Conservation (phyloP, 352 stramenopile genomes). For the Phytophthora litchii region DNA sequence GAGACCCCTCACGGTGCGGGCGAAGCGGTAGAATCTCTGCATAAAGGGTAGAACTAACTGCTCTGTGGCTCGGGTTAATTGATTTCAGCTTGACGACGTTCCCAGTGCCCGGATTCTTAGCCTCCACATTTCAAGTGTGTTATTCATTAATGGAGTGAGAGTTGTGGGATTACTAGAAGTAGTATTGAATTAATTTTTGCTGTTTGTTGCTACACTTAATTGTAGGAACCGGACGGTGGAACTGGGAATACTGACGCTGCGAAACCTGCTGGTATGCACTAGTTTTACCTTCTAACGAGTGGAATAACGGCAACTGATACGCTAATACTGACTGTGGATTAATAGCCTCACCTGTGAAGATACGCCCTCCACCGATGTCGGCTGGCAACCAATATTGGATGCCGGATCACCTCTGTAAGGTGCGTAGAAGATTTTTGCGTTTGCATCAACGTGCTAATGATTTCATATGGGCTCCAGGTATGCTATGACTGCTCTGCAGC, state of each 20-base stretch:
- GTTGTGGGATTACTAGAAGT: too few relatives aligned
- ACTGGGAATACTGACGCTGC: not conserved
- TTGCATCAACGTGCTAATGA: not conserved
- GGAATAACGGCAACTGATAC: conserved; percentile 1
- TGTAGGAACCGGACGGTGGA: conserved; percentile 25
- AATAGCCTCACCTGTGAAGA: conserved; percentile 34
- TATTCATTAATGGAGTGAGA: not conserved
- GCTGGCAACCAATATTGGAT: conserved; percentile 82
- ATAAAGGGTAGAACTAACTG: not conserved
- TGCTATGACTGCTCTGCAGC: conserved; percentile 81
- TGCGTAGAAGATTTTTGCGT: conserved; percentile 7
- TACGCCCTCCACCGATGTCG: conserved; percentile 42
- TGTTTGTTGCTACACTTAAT: not conserved
- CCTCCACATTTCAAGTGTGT: conserved; percentile 54
- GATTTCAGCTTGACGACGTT: conserved; percentile 67
- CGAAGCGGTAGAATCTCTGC: not conserved
- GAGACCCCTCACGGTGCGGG: conserved; percentile 55
- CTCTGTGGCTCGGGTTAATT: not conserved
- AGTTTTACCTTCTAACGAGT: not conserved
- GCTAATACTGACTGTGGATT: not conserved
- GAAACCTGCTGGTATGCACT: conserved; percentile 20
- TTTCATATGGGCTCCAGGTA: conserved; percentile 40
- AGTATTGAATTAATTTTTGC: not conserved
- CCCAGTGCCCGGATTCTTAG: conserved; percentile 60
- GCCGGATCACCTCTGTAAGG: conserved; percentile 86